phyloP scores from a whole-genome alignment of 2,329 filamentous ascomycete species.

The Didymella pomorum region DNA sequence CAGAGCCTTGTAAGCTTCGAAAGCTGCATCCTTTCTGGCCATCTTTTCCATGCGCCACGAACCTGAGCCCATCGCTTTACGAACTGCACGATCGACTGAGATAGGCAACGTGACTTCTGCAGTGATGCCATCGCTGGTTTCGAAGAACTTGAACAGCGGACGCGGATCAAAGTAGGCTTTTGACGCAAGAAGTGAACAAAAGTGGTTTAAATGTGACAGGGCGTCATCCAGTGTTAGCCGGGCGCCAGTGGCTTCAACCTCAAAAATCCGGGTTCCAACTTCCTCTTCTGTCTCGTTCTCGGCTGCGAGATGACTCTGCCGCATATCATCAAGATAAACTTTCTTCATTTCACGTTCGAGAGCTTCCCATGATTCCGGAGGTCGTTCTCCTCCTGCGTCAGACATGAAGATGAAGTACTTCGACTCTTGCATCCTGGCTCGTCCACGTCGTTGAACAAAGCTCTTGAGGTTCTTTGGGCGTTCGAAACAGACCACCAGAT shows the following conservation, averaged over 20 bases:
- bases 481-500: conserved; percentile 71
- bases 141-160: conserved; percentile 71
- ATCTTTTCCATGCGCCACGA: conserved; percentile 75
- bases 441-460: conserved; percentile 70
- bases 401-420: conserved; percentile 63
- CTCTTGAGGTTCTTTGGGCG: conserved; percentile 68
- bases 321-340: conserved; percentile 71
- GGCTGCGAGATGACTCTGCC: conserved; percentile 58
- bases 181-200: conserved; percentile 70
- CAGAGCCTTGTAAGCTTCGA: conserved; percentile 77
- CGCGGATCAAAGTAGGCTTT: conserved; percentile 68
- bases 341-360: conserved; percentile 78
- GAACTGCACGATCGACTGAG: conserved; percentile 69
- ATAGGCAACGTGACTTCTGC: conserved; percentile 76
- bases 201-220: conserved; percentile 79
- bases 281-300: conserved; percentile 60
- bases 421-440: conserved; percentile 66
- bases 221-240: conserved; percentile 76
- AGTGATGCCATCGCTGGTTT: conserved; percentile 45
- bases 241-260: conserved; percentile 57
- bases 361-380: conserved; percentile 64
- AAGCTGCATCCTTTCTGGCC: conserved; percentile 82
- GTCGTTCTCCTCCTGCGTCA: conserved; percentile 39
- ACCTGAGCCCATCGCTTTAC: conserved; percentile 60
- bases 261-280: conserved; percentile 38